Evolutionary conservation across 75 land plant species (phyloP), one percentile per base, ranked within the genome.

Genomic region (Selaginella moellendorffii): DNA sequence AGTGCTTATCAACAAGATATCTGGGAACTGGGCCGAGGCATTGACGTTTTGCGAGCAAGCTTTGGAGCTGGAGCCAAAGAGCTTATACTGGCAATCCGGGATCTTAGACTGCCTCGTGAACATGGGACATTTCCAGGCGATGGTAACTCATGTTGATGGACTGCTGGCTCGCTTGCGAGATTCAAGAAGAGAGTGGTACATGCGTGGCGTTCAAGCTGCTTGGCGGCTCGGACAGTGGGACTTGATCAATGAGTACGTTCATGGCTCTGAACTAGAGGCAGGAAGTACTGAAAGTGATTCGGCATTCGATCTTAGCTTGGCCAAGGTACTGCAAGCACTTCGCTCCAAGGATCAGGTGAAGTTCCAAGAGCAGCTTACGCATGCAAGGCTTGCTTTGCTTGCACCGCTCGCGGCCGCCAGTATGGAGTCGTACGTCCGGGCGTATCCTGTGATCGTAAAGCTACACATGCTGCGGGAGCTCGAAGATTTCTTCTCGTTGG

Each of bases 191-290:
- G 82, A 86, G 26, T 95, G 99, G 99, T 84, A 90, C 80, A 90
- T 76, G 77, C 83, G 83, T 59, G 99, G 97, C 27, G 80, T 90
- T 36, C 99, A 95, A 66, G 99, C 99, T 53, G 97, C 97, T 53
- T 95, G 97, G 99, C 84, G 99, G 71, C 87, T 95, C 65, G 88
- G 97, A 2, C 82, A 85, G 63, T 90, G 97, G 99, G 85, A 84
- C 20, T 68, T 95, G 63, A 77, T 95, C 77, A 83, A 83, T 67
- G 97, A 95, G 64, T 95, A 90, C 77, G 76, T 90, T 56, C 63
- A 52, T 66, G 84, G 82, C 20, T 97, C 92, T 62, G 78, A 77
- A 66, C 66, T 67, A 42, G 90, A 90, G 27, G 22, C 71, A 82
- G 78, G 75, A 68, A 80, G 82, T 63, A 73, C 62, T 28, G 87